phyloP scores from a whole-genome alignment of 805 yeast species.

The Yarrowia yakushimensis region DNA sequence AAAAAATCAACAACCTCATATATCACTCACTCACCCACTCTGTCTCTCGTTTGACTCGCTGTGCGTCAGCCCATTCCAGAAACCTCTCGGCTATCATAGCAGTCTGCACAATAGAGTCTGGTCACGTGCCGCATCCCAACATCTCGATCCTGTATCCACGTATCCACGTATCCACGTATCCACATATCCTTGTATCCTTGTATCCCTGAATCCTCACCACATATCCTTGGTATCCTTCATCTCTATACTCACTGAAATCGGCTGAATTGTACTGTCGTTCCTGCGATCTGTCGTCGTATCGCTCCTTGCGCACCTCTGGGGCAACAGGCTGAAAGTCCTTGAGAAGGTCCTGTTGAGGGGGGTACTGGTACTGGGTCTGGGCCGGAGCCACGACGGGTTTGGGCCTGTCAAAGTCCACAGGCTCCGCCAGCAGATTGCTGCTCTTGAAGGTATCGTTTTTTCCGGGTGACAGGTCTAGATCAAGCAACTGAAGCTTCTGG shows the following conservation, averaged over 20 bases:
- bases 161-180: too few species aligned
- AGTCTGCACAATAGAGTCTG: neutral
- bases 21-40: neutral
- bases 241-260: constrained; percentile 20
- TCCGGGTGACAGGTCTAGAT: constrained; percentile 24
- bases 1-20: neutral
- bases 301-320: neutral
- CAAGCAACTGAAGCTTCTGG: constrained; percentile 15
- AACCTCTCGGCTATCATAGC: neutral
- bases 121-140: neutral
- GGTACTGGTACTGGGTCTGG: constrained; percentile 16
- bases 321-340: constrained; percentile 3
- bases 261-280: constrained; percentile 11
- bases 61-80: neutral
- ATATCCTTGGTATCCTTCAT: neutral
- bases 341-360: neutral
- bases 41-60: neutral
- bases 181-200: neutral
- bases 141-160: neutral
- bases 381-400: neutral
- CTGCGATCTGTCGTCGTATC: constrained; percentile 9
- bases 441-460: neutral
- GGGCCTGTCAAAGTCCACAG: neutral
- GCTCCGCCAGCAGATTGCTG: neutral
- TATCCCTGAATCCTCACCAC: neutral